phyloP scores from a whole-genome alignment of 2,329 filamentous ascomycete genomes.

The Aureobasidium sp. region DNA sequence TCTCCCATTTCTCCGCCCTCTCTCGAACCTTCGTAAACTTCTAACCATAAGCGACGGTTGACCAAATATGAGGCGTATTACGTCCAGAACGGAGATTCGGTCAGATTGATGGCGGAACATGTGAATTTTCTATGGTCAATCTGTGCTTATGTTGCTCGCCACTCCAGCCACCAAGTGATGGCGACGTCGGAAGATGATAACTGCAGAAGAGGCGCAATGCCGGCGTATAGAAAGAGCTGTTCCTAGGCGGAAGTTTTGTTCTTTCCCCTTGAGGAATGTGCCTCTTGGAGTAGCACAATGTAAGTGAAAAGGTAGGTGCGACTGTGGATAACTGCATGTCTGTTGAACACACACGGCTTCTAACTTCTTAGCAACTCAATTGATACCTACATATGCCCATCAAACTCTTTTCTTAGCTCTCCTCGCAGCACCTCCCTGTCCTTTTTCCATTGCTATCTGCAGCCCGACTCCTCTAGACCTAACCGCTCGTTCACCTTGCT shows the following conservation, averaged over 20 bases:
- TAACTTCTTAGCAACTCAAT: no score
- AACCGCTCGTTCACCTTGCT: not conserved
- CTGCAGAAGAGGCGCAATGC: not conserved
- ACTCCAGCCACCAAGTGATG: not conserved
- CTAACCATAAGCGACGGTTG: not conserved
- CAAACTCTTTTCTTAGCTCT: not conserved
- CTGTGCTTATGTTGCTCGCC: not conserved
- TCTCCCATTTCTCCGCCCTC: constrained; percentile 3
- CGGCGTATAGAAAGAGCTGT: no score
- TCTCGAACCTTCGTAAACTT: not conserved
- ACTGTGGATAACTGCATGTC: not conserved
- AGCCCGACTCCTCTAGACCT: not conserved
- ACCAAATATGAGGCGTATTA: no score
- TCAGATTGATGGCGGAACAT: not conserved
- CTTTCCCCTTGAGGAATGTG: not conserved
- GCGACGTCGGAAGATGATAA: not conserved
- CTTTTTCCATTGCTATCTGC: not conserved
- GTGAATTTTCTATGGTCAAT: no score
- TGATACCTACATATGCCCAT: not conserved
- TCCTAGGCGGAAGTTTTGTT: not conserved
- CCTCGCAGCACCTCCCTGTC: not conserved
- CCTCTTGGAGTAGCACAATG: not conserved
- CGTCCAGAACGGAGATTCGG: not conserved
- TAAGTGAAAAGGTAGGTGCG: not conserved
- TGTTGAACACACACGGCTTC: not conserved